Base-by-base conservation (phyloP, 1,284 basidiomycete species). In the Agroathelia rolfsii region DNA sequence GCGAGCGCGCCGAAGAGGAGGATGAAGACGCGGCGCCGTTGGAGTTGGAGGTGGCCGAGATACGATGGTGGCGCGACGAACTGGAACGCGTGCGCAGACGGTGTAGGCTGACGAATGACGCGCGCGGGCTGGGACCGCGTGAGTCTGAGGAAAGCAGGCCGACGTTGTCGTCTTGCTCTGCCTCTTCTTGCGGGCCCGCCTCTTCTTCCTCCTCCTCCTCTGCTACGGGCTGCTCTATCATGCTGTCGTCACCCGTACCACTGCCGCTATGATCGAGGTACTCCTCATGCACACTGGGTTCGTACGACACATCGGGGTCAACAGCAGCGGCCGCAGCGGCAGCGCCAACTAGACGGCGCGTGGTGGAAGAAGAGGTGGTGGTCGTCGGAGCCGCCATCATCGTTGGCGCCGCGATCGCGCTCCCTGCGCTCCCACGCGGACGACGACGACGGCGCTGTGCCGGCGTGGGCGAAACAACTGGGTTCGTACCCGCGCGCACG, bases 111-210 rank as follows among this genome's bases (percentile, higher is more conserved):
- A 60, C 62, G 17, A 72, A 55, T 15, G 78, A 80, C 4, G 64
- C 60, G 21, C 64, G 62, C 3, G 76, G 77, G 43, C 73, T 76
- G 9, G 67, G 64, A 2, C 55, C 57, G 24, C 59, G 51, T 34
- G 65, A 67, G 34, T 30, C 28, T 7, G 56, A 45, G 30, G 70
- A 53, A 20, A 86, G 55, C 9, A 65, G 47, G 10, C 80, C 83
- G 30, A 86, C 72, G 32, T 67, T 66, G 45, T 85, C 81, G 30
- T 82, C 77, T 19, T 66, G 63, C 50, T 85, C 80, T 7, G 66
- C 75, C 30, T 65, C 70, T 40, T 74, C 74, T 19, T 71, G 57
- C 6, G 64, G 64, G 3, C 67, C 68, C n/a, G n/a, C n/a, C n/a
- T n/a, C n/a, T n/a, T n/a, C n/a, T n/a, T n/a, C n/a, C n/a, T n/a